Conservation (phyloP, 1,284 basidiomycete species). For the Chondrostereum purpureum region DNA sequence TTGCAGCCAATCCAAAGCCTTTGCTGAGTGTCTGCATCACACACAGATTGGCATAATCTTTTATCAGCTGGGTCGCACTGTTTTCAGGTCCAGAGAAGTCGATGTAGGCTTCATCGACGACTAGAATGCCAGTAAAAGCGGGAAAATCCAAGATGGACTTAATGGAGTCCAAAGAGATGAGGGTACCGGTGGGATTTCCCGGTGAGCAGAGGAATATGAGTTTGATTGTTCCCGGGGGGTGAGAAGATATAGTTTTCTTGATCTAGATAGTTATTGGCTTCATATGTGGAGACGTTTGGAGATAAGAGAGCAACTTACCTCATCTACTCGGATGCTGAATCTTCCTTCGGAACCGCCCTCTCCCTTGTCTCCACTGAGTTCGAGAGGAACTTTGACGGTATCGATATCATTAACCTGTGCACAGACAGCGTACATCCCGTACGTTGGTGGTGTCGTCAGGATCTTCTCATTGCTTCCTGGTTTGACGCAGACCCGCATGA, state of each 20-base stretch:
- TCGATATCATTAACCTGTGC: conserved; percentile 94
- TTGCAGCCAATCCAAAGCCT: conserved; percentile 92
- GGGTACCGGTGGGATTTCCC: conserved; percentile 93
- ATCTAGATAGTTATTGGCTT: conserved; percentile 49
- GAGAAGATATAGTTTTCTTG: conserved; percentile 57
- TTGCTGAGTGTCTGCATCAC: conserved; percentile 97
- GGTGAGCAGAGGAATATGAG: conserved; percentile 95
- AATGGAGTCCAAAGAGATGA: conserved; percentile 71
- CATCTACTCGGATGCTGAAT: conserved; percentile 75
- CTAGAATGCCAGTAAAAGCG: conserved; percentile 83
- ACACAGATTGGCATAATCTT: conserved; percentile 84
- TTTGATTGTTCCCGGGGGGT: conserved; percentile 68
- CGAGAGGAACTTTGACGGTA: conserved; percentile 75
- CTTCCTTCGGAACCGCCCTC: conserved; percentile 68
- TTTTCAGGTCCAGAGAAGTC: conserved; percentile 73
- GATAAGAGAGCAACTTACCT: conserved; percentile 41
- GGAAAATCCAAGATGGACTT: conserved; percentile 74
- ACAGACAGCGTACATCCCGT: conserved; percentile 96
- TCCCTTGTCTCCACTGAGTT: conserved; percentile 48
- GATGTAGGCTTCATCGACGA: conserved; percentile 97
- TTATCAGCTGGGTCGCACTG: conserved; percentile 68
- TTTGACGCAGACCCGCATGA: conserved; percentile 84
- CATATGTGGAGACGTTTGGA: too few species aligned
- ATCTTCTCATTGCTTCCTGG: conserved; percentile 77
- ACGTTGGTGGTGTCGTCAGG: conserved; percentile 88